phyloP scores from a whole-genome alignment of 495 filamentous ascomycete genomes.

The Aspergillus saccharolyticus region DNA sequence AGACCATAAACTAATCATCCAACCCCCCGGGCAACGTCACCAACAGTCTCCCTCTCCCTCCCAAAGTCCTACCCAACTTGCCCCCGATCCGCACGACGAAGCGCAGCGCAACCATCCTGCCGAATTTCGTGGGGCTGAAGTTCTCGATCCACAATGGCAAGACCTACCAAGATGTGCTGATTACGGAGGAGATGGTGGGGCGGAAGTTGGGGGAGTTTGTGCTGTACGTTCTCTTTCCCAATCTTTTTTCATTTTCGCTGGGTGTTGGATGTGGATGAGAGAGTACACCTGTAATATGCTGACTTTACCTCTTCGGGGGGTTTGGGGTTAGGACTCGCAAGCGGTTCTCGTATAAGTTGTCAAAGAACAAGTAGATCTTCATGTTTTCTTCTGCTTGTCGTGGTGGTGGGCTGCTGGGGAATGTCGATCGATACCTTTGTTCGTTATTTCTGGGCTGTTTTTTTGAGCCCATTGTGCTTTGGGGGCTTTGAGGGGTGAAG shows the following conservation, averaged over 20 bases:
- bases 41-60: slow-evolving; percentile 41
- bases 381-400: not conserved
- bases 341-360: slow-evolving; percentile 72
- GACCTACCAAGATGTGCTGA: slow-evolving; percentile 76
- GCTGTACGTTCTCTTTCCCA: slow-evolving; percentile 55
- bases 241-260: not conserved
- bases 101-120: slow-evolving; percentile 86
- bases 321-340: slow-evolving; percentile 67
- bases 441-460: not conserved
- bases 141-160: slow-evolving; percentile 97
- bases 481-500: too few relatives aligned
- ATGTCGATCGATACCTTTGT: slow-evolving; percentile 5
- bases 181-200: slow-evolving; percentile 98
- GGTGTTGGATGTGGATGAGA: not conserved
- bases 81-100: slow-evolving; percentile 84
- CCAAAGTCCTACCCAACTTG: slow-evolving; percentile 52
- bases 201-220: slow-evolving; percentile 96
- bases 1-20: too few relatives aligned
- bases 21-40: too few relatives aligned
- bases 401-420: slow-evolving; percentile 7
- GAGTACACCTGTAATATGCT: too few relatives aligned
- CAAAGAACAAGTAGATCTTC: slow-evolving; percentile 62
- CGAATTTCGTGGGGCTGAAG: slow-evolving; percentile 88
- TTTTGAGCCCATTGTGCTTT: too few relatives aligned
- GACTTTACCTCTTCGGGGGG: too few relatives aligned